A percentile compares a stretch with the other conserved stretches of the same genome.
Evolutionary conservation across 2,329 filamentous ascomycete species (phyloP).

Genomic region (Cryphonectria naterciae): DNA sequence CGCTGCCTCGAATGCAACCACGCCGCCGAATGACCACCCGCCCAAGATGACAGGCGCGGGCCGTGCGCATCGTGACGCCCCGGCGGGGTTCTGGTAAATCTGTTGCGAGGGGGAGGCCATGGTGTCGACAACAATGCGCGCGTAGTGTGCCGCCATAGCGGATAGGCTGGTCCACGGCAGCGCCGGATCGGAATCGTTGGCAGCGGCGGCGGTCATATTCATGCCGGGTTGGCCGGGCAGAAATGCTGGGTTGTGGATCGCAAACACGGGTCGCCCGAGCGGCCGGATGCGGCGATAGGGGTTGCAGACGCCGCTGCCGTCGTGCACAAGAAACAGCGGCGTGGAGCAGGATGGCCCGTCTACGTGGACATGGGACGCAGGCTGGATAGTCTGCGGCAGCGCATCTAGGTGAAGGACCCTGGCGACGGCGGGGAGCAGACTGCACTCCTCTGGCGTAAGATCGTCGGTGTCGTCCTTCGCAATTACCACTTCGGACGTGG

Average conservation of each 20-base stretch:
- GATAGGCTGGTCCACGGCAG: slow-evolving; percentile 55
- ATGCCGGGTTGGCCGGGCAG: too few relatives aligned
- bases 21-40: slow-evolving; percentile 65
- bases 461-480: too few relatives aligned
- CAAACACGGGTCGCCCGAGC: slow-evolving; percentile 34
- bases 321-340: slow-evolving; percentile 35
- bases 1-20: slow-evolving; percentile 56
- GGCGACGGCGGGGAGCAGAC: too few relatives aligned
- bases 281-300: slow-evolving; percentile 57
- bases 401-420: too few relatives aligned
- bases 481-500: too few relatives aligned
- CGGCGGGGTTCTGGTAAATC: slow-evolving; percentile 27
- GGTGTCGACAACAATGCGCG: slow-evolving; percentile 55
- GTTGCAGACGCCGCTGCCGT: slow-evolving; percentile 48
- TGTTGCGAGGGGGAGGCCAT: slow-evolving; percentile 47
- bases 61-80: slow-evolving; percentile 59
- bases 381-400: too few relatives aligned
- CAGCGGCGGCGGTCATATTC: too few relatives aligned
- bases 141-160: slow-evolving; percentile 43
- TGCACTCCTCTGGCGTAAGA: too few relatives aligned
- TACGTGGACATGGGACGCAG: too few relatives aligned
- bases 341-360: too few relatives aligned
- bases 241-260: slow-evolving; percentile 44
- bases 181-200: slow-evolving; percentile 59
- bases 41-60: slow-evolving; percentile 52